These are phyloP conservation scores for Coemansia sp. DNA, from an alignment of 192 early-diverging fungal genomes.

Conservation along the genomic window DNA sequence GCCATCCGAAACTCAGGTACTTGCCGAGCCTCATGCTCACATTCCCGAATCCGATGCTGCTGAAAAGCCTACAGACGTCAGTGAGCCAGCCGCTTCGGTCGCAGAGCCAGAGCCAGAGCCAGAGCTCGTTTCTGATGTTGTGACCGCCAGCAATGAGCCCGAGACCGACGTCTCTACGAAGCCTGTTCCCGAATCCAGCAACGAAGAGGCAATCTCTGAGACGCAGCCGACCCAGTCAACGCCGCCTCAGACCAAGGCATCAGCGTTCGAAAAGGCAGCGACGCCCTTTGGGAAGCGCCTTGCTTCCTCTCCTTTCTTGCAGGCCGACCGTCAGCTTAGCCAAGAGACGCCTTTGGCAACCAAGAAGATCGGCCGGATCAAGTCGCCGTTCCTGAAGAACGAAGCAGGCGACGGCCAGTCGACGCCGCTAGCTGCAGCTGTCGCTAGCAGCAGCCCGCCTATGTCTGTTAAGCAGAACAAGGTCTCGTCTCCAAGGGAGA, in stretches of 20 bases:
- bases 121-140: too few species aligned
- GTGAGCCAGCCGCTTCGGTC: not conserved
- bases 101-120: too few species aligned
- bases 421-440: not conserved
- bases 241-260: constrained; percentile 22
- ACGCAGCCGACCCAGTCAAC: constrained; percentile 2
- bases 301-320: constrained; percentile 47
- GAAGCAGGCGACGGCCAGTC: not conserved
- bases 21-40: not conserved
- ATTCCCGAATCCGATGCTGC: not conserved
- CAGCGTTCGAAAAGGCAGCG: constrained; percentile 21
- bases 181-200: not conserved
- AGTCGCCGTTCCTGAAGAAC: constrained; percentile 43
- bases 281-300: constrained; percentile 31
- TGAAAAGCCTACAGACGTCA: not conserved
- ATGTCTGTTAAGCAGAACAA: not conserved
- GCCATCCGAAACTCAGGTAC: not conserved
- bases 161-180: not conserved
- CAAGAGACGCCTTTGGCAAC: constrained; percentile 10
- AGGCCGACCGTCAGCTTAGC: constrained; percentile 38
- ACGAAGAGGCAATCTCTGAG: constrained; percentile 5
- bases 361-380: constrained; percentile 38
- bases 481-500: not conserved
- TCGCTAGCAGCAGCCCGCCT: not conserved
- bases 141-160: not conserved